Evolutionary conservation across 495 filamentous ascomycete species (phyloP).

Genomic region (Penicillium lividum): DNA sequence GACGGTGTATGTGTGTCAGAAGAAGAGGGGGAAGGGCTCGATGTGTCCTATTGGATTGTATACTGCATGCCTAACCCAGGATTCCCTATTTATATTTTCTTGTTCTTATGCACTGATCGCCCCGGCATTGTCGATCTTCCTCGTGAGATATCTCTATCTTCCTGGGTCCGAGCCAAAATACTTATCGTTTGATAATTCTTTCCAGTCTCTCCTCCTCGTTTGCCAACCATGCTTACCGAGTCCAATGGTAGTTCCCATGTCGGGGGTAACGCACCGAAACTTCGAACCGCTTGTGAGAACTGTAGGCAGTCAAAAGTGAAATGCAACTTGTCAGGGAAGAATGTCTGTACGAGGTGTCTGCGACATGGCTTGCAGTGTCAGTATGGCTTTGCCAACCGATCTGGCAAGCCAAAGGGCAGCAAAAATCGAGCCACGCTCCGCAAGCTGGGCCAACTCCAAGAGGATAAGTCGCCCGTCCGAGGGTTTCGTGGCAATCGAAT

Average conservation of each 20-base stretch:
- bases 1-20: constrained; percentile 1
- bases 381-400: constrained; percentile 48
- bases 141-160: constrained; percentile 7
- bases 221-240: constrained; percentile 36
- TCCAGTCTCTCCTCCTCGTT: background rate
- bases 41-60: constrained; percentile 13
- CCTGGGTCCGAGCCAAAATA: background rate
- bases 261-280: constrained; percentile 37
- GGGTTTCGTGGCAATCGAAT: constrained; percentile 24
- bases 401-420: constrained; percentile 50
- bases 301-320: constrained; percentile 52
- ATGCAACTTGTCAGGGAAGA: constrained; percentile 45
- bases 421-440: constrained; percentile 48
- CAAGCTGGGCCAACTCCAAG: constrained; percentile 44
- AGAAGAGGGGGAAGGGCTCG: constrained; percentile 9
- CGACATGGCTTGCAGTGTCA: constrained; percentile 47
- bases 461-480: constrained; percentile 30
- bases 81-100: background rate
- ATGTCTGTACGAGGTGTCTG: constrained; percentile 44
- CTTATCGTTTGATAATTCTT: background rate
- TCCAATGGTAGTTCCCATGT: constrained; percentile 25
- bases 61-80: background rate
- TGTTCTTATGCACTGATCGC: constrained; percentile 10
- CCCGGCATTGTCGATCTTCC: constrained; percentile 9
- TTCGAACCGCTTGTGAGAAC: constrained; percentile 49